Evolutionary conservation across 2,329 filamentous ascomycete species (phyloP).

Genomic region (Fusarium udum): DNA sequence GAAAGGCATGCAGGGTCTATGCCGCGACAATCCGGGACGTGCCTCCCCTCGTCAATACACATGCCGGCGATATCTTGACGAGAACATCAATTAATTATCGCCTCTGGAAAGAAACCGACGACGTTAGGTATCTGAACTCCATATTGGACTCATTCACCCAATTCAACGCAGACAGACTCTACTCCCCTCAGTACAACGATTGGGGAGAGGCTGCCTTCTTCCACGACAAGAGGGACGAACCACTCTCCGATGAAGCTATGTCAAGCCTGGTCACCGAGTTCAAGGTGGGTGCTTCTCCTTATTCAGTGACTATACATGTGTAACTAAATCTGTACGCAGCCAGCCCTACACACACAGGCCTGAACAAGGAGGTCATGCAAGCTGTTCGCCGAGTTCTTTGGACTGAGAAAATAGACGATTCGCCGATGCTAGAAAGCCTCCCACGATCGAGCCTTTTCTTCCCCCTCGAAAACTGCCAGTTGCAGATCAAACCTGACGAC

Average conservation of each 20-base stretch:
- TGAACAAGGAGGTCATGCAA: background rate
- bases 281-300: background rate
- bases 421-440: background rate
- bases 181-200: background rate
- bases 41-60: background rate
- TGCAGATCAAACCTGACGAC: background rate
- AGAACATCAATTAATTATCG: background rate
- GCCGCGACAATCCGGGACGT: no score
- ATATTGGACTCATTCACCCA: background rate
- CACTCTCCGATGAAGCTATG: background rate
- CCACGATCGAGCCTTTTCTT: background rate
- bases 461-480: background rate
- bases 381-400: background rate
- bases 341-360: background rate
- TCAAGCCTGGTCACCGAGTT: background rate
- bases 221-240: background rate
- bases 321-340: background rate
- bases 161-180: background rate
- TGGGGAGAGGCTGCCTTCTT: background rate
- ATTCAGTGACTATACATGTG: background rate
- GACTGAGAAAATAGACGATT: background rate
- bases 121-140: background rate
- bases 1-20: background rate
- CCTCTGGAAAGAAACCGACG: background rate
- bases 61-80: background rate